Percentiles rank a stretch among this genome's conserved stretches.
These are phyloP conservation scores for Cercospora zeae-maydis DNA, from an alignment of 2,329 filamentous ascomycete genomes.

Conservation along the genomic window DNA sequence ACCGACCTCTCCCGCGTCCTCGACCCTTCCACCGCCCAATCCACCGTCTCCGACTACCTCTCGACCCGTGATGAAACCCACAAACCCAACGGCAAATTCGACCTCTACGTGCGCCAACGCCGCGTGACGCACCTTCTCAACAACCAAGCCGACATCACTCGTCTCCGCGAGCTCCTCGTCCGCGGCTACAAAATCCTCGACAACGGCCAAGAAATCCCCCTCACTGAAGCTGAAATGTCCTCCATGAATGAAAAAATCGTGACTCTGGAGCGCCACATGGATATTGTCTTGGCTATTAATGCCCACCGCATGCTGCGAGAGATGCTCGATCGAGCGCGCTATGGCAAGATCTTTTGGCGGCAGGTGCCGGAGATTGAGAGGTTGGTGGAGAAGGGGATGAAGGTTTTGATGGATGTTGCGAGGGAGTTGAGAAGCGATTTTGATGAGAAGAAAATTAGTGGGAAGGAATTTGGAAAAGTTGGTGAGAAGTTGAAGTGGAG, in stretches of 20 bases:
- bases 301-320: slow-evolving; percentile 26
- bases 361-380: slow-evolving; percentile 29
- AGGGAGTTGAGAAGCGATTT: slow-evolving; percentile 14
- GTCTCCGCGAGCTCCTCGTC: slow-evolving; percentile 1
- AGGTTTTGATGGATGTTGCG: slow-evolving; percentile 25
- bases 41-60: slow-evolving; percentile 28
- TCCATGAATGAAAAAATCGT: slow-evolving; percentile 12
- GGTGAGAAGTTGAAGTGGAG: slow-evolving; percentile 22
- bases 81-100: neutral
- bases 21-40: slow-evolving; percentile 18
- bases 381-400: slow-evolving; percentile 29
- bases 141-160: slow-evolving; percentile 7
- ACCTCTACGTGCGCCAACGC: neutral
- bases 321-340: slow-evolving; percentile 32
- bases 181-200: neutral
- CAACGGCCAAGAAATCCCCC: neutral
- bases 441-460: slow-evolving; percentile 20
- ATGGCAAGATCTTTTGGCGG: slow-evolving; percentile 17
- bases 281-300: slow-evolving; percentile 25
- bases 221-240: slow-evolving; percentile 13
- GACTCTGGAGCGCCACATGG: slow-evolving; percentile 19
- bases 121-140: slow-evolving; percentile 21
- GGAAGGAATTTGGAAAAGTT: slow-evolving; percentile 16
- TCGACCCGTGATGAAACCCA: slow-evolving; percentile 15
- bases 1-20: slow-evolving; percentile 8